Percentiles rank a stretch among this genome's conserved stretches.
phyloP scores from a whole-genome alignment of 139 green algal species.

The Pleodorina starrii region DNA sequence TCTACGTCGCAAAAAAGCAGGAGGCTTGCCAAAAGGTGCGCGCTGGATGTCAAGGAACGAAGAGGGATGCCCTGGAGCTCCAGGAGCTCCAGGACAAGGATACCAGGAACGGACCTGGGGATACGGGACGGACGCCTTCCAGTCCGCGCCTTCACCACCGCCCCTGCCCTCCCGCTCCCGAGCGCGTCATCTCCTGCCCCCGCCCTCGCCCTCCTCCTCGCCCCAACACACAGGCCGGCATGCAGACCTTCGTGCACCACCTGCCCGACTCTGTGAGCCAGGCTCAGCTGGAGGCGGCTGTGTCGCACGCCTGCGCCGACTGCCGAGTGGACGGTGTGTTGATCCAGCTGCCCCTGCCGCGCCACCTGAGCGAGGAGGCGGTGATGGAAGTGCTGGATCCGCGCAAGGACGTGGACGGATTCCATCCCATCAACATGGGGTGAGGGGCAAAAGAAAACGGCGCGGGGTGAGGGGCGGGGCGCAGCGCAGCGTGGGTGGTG shows the following conservation, averaged over 20 bases:
- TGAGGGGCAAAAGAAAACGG: too few species aligned
- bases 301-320: conserved; percentile 86
- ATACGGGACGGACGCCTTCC: too few species aligned
- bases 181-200: too few species aligned
- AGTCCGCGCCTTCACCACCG: too few species aligned
- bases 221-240: conserved; percentile 43
- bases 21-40: conserved; percentile 83
- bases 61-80: background rate
- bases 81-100: too few species aligned
- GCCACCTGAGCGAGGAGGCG: conserved; percentile 84
- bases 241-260: conserved; percentile 30
- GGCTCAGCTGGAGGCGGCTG: conserved; percentile 68
- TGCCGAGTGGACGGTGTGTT: conserved; percentile 90
- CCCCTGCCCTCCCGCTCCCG: too few species aligned
- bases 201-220: background rate
- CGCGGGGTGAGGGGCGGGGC: background rate
- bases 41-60: too few species aligned
- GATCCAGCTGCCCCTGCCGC: conserved; percentile 91
- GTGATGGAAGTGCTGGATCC: conserved; percentile 69
- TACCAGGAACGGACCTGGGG: too few species aligned
- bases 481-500: background rate
- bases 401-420: conserved; percentile 96
- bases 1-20: conserved; percentile 96
- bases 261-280: conserved; percentile 50
- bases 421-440: conserved; percentile 95